These are phyloP conservation scores for Withania somnifera DNA, from an alignment of 305 asterid genomes.

Conservation along the genomic window DNA sequence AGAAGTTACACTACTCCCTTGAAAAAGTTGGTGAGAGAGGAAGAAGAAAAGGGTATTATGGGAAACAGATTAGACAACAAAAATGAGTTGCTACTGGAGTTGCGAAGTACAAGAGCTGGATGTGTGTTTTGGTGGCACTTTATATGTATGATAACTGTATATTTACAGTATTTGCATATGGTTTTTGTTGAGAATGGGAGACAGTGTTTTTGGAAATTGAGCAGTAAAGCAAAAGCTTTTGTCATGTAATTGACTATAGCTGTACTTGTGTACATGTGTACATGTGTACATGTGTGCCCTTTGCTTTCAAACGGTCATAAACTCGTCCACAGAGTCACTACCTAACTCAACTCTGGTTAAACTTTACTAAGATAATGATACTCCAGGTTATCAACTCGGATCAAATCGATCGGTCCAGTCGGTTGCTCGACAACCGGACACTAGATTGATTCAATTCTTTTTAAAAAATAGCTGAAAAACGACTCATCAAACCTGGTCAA, in stretches of 20 bases:
- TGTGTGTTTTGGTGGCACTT: background rate
- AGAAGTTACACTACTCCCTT: background rate
- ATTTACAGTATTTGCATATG: background rate
- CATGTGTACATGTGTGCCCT: background rate
- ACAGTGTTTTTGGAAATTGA: constrained; percentile 1
- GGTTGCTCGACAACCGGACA: too few relatives aligned
- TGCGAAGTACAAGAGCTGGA: background rate
- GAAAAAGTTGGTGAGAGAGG: background rate
- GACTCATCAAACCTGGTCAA: too few relatives aligned
- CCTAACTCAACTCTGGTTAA: background rate
- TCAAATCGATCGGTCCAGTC: too few relatives aligned
- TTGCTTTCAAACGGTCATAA: constrained; percentile 4
- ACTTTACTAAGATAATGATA: background rate
- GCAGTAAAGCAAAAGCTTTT: background rate
- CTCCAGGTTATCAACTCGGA: too few relatives aligned
- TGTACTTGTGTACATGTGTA: background rate
- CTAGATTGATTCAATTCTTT: too few relatives aligned
- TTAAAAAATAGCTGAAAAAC: too few relatives aligned
- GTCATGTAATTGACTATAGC: background rate
- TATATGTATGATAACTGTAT: background rate
- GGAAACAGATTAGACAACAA: background rate
- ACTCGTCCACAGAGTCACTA: background rate
- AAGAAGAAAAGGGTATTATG: background rate
- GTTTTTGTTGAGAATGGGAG: background rate
- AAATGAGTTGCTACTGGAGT: background rate